phyloP scores from a whole-genome alignment of 805 yeast genomes.

The Monosporozyma unispora region DNA sequence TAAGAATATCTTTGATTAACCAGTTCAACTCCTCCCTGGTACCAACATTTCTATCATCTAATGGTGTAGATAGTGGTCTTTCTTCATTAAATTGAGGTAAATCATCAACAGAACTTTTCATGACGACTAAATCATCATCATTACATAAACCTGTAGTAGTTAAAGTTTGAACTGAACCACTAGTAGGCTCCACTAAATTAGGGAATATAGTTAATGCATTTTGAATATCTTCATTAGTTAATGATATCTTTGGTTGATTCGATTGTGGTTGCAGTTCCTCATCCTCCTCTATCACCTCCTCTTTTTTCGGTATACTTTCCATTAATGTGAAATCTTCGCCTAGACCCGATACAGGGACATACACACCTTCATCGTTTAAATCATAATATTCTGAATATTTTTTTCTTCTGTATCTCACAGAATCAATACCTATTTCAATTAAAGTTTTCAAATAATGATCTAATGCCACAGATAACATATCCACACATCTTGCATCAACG shows the following conservation, averaged over 20 bases:
- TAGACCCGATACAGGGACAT: slow-evolving; percentile 18
- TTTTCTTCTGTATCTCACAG: slow-evolving; percentile 51
- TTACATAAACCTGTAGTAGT: slow-evolving; percentile 43
- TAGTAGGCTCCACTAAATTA: slow-evolving; percentile 50
- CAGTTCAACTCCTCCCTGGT: slow-evolving; percentile 61
- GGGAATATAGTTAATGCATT: slow-evolving; percentile 60
- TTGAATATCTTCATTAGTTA: slow-evolving; percentile 59
- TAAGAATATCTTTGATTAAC: slow-evolving; percentile 60
- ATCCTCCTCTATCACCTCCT: slow-evolving; percentile 10
- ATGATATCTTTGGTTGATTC: slow-evolving; percentile 15
- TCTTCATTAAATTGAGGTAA: slow-evolving; percentile 25
- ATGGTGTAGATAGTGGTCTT: slow-evolving; percentile 27
- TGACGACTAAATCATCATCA: slow-evolving; percentile 38
- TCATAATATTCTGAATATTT: slow-evolving; percentile 34
- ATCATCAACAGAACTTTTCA: slow-evolving; percentile 29
- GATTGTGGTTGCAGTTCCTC: slow-evolving; percentile 5
- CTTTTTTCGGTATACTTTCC: slow-evolving; percentile 1
- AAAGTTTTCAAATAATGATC: slow-evolving; percentile 71
- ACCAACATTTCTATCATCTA: slow-evolving; percentile 39
- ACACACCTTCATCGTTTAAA: slow-evolving; percentile 25
- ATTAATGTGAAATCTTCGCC: slow-evolving; percentile 3
- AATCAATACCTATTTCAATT: slow-evolving; percentile 65
- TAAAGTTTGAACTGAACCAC: slow-evolving; percentile 47
- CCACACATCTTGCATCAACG: slow-evolving; percentile 70
- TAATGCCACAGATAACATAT: slow-evolving; percentile 67